Percentiles rank a stretch among this genome's conserved stretches.
These are phyloP conservation scores for Gracilaria caudata DNA, from an alignment of 23 red algal genomes.

Conservation along the genomic window DNA sequence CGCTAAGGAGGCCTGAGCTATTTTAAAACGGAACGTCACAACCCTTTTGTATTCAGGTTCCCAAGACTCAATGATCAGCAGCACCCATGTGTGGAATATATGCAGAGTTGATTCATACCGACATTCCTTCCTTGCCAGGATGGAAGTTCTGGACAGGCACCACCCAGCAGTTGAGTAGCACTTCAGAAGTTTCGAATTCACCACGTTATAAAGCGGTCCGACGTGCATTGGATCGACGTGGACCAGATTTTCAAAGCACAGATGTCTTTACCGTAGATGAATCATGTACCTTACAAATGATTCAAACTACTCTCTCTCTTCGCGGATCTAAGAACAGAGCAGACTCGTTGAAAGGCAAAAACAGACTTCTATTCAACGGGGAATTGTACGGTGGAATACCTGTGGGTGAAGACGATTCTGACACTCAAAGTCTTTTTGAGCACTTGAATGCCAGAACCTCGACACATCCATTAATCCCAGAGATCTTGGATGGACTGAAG, in stretches of 20 bases:
- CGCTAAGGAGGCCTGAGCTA: no score
- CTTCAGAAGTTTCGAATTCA: neutral
- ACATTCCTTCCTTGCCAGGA: slow-evolving; percentile 16
- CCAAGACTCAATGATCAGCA: neutral
- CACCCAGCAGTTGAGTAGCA: neutral
- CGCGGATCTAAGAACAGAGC: slow-evolving; percentile 6
- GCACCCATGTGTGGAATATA: slow-evolving; percentile 63
- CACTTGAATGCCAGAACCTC: neutral
- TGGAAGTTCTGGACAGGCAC: slow-evolving; percentile 56
- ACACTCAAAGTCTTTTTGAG: slow-evolving; percentile 18
- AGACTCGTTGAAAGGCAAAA: neutral
- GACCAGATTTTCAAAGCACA: slow-evolving; percentile 30
- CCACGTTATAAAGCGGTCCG: neutral
- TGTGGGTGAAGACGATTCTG: slow-evolving; percentile 4
- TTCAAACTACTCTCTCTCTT: slow-evolving; percentile 49
- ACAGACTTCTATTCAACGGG: slow-evolving; percentile 69
- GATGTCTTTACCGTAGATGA: neutral
- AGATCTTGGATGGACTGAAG: slow-evolving; percentile 45
- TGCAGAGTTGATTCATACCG: neutral
- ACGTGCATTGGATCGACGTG: slow-evolving; percentile 31
- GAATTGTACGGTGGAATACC: slow-evolving; percentile 54
- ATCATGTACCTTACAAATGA: slow-evolving; percentile 8
- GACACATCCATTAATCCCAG: slow-evolving; percentile 4
- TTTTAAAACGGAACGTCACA: neutral
- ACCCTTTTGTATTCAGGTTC: neutral